Percentiles rank a stretch among this genome's conserved stretches.
Conservation (phyloP, 108 stramenopile genomes). For the Fragilaria crotonensis region DNA sequence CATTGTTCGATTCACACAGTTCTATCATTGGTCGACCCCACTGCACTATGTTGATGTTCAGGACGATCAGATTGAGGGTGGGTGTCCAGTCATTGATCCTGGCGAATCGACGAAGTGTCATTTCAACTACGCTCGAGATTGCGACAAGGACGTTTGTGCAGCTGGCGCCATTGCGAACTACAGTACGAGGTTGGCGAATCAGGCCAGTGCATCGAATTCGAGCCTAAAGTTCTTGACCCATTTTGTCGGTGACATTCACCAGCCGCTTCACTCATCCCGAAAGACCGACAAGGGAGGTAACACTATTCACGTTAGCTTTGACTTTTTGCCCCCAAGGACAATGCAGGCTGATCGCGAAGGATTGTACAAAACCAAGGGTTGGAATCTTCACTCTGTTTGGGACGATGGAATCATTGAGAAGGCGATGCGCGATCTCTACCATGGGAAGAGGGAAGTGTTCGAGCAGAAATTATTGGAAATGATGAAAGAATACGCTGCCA, state of each 20-base stretch:
- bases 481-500: neutral
- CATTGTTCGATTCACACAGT: constrained; percentile 29
- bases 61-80: constrained; percentile 30
- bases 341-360: neutral
- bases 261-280: constrained; percentile 47
- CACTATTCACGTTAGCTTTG: constrained; percentile 36
- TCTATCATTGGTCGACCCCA: constrained; percentile 27
- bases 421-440: constrained; percentile 18
- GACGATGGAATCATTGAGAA: constrained; percentile 49
- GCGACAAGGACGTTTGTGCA: constrained; percentile 38
- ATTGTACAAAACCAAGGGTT: neutral
- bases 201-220: constrained; percentile 3
- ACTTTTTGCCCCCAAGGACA: neutral
- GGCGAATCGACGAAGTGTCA: constrained; percentile 8
- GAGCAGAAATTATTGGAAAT: constrained; percentile 18
- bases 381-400: constrained; percentile 61
- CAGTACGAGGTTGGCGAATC: constrained; percentile 22
- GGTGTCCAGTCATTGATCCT: constrained; percentile 21
- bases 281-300: constrained; percentile 51
- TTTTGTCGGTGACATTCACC: constrained; percentile 66
- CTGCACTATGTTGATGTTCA: constrained; percentile 56
- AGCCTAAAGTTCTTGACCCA: constrained; percentile 51
- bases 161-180: constrained; percentile 52
- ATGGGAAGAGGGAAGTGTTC: constrained; percentile 17
- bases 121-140: constrained; percentile 46